Evolutionary conservation across 176 grass and related monocot species (phyloP), one percentile per base, ranked within the genome.

Genomic region (Eragrostis nindensis): DNA sequence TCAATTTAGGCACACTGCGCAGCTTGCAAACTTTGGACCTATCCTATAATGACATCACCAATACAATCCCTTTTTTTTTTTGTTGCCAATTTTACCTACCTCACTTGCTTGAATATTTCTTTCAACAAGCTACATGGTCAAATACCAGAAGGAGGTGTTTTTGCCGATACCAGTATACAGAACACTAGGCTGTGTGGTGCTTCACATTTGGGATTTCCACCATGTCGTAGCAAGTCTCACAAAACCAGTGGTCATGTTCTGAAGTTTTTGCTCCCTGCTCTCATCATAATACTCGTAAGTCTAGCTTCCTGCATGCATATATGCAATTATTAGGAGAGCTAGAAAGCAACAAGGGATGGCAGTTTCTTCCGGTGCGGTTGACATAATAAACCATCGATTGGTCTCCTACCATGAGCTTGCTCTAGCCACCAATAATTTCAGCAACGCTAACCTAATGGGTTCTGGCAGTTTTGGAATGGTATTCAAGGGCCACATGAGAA

Each of bases 61-160:
- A 17, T 11, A 21, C 17, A 0, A 67, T 67, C 1, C 64, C 64
- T 21, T 3, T 0, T 1, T 67, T 10, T 16, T n/a, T n/a, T n/a
- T n/a, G n/a, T 15, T 70, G 6, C 13, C 6, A 49, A 41, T 5
- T 42, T 67, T 18, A 21, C 64, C 19, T 5, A 11, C 38, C 32
- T 67, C 38, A n/a, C 64, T 11, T 11, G 7, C 36, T 12, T 67
- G 3, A n/a, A 41, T 36, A 36, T 67, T 0, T 67, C 64, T 41
- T 67, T 21, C 64, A 67, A 67, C 8, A 67, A 67, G 2, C 64
- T n/a, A n/a, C n/a, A n/a, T 40, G 64, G 64, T 9, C 64, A 67
- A 17, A 41, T 40, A 41, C 64, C 64, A 1, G 17, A 19, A 67
- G 36, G n/a, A n/a, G n/a, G 64, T 39, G 32, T 67, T 2, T 67